These are phyloP conservation scores for Fusarium hainanense DNA, from an alignment of 2,329 filamentous ascomycete species.

Conservation along the genomic window DNA sequence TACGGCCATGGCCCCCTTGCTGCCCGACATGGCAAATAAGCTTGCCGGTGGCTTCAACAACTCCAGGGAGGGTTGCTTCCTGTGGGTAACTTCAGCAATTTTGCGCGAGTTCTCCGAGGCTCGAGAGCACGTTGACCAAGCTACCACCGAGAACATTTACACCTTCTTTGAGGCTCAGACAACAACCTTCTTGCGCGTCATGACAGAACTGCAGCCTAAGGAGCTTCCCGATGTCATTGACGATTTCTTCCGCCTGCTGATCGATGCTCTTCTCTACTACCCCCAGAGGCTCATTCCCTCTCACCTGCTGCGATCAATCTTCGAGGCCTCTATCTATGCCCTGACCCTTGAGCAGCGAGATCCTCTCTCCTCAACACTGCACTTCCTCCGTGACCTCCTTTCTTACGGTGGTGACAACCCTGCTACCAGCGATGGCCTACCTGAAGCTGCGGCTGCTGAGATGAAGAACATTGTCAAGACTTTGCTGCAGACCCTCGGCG, in stretches of 20 bases:
- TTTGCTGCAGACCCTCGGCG: constrained; percentile 76
- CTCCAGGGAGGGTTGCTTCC: constrained; percentile 93
- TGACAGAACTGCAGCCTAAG: constrained; percentile 81
- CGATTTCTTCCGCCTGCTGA: constrained; percentile 93
- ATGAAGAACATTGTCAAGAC: constrained; percentile 79
- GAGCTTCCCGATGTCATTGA: constrained; percentile 89
- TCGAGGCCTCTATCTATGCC: constrained; percentile 87
- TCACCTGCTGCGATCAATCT: constrained; percentile 80
- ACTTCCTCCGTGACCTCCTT: constrained; percentile 91
- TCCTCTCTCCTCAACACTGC: constrained; percentile 88
- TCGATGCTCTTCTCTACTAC: constrained; percentile 93
- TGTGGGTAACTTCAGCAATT: constrained; percentile 98
- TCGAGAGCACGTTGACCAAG: constrained; percentile 81
- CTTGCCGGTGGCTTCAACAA: constrained; percentile 85
- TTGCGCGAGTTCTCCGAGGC: constrained; percentile 95
- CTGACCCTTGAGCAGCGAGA: constrained; percentile 91
- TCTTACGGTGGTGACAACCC: constrained; percentile 85
- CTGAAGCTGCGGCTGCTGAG: constrained; percentile 71
- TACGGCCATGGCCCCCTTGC: constrained; percentile 84
- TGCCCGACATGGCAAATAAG: constrained; percentile 88
- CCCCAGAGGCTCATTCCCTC: constrained; percentile 85
- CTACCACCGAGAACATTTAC: constrained; percentile 90
- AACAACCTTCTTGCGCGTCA: constrained; percentile 85
- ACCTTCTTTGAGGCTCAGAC: constrained; percentile 95
- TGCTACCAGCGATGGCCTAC: constrained; percentile 68